These are phyloP conservation scores for Notholithocarpus densiflorus DNA, from an alignment of 306 rosid genomes.

Conservation along the genomic window DNA sequence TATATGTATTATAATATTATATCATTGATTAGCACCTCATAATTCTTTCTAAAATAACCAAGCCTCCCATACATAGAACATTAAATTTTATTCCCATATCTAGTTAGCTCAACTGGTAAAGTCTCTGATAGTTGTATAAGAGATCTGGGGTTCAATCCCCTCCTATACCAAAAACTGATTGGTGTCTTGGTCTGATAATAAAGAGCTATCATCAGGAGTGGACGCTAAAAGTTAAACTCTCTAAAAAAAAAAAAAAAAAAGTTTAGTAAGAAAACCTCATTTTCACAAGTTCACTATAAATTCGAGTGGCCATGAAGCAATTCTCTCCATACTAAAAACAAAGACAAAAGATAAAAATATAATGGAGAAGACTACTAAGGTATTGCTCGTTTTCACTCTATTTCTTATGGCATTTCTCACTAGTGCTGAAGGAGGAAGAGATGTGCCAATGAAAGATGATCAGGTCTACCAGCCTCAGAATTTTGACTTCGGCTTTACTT, in stretches of 20 bases:
- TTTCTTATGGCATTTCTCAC: constrained; percentile 19
- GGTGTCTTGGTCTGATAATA: too few relatives aligned
- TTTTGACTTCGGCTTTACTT: background rate
- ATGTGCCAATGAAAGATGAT: background rate
- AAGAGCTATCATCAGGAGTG: too few relatives aligned
- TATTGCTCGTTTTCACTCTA: constrained; percentile 14
- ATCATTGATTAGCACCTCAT: background rate
- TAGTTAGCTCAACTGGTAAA: too few relatives aligned
- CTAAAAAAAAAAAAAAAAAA: too few relatives aligned
- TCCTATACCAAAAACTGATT: too few relatives aligned
- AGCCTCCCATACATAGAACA: background rate
- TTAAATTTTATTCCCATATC: constrained; percentile 7
- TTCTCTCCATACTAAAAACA: constrained; percentile 5
- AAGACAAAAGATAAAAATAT: background rate
- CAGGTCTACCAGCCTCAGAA: constrained; percentile 1
- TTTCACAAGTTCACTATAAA: constrained; percentile 25
- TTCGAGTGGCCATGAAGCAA: constrained; percentile 8
- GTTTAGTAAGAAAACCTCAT: background rate
- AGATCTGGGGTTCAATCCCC: too few relatives aligned
- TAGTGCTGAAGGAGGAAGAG: constrained; percentile 30
- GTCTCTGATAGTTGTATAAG: too few relatives aligned
- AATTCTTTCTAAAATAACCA: background rate
- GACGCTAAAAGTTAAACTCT: too few relatives aligned
- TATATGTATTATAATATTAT: too few relatives aligned
- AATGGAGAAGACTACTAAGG: constrained; percentile 28